Evolutionary conservation across 495 filamentous ascomycete species (phyloP), one percentile per base, ranked within the genome.

Genomic region (Penicillium chermesinum): DNA sequence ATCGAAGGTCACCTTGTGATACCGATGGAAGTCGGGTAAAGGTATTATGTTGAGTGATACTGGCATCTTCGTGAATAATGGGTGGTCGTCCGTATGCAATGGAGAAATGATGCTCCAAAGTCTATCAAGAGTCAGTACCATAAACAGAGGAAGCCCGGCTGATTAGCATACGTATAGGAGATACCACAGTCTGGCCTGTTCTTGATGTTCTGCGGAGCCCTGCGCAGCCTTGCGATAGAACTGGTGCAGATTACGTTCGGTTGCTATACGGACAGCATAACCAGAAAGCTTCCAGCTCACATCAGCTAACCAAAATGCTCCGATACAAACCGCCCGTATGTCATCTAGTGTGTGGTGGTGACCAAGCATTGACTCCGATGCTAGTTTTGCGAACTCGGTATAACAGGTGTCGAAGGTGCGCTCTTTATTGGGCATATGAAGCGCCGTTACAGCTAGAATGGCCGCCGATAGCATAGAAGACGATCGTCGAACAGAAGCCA

Each of bases 251-350:
- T 72, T 68, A 22, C 70, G 66, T 50, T 80, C 77, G 0, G 75
- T 79, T 1, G 75, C 75, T 43, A 78, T 77, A n/a, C 77, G 75
- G 5, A 80, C 74, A 2, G 76, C 76, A 50, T 76, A 74, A 2
- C 75, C 77, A 19, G 74, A 77, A n/a, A 77, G 58, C 44, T 75
- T 77, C 77, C 77, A 80, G 50, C 72, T 76, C 19, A 80, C 68
- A 54, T 76, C 75, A 7, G 70, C 67, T 43, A 80, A 66, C 77
- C 77, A 80, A 44, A 79, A 80, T 13, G 76, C 72, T 4, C 70
- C 77, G 12, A 78, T 74, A 48, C 73, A 77, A 27, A 80, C 46
- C 6, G 69, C 77, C 5, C 77, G 72, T 22, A 80, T 55, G 48
- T 79, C 75, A 55, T 80, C 77, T 43, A 76, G 34, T 6, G 66